These are phyloP conservation scores for Cucurbita argyrosperma DNA, from an alignment of 306 rosid genomes.

Conservation along the genomic window DNA sequence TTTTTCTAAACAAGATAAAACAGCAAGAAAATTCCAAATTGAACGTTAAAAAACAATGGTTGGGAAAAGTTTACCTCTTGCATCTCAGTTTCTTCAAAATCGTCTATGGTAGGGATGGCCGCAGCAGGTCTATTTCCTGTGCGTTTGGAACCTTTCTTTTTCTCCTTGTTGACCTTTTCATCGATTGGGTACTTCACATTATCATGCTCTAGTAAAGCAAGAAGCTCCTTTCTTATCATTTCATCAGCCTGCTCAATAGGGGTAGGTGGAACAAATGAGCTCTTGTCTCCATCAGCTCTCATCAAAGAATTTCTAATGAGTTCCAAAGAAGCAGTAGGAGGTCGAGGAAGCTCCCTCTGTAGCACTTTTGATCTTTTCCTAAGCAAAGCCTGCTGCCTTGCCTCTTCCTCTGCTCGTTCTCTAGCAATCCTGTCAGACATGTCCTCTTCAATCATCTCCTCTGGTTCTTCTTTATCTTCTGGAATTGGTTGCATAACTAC, in stretches of 20 bases:
- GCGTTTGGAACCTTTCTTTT: constrained; percentile 51
- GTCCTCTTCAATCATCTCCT: constrained; percentile 76
- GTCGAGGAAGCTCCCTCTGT: constrained; percentile 91
- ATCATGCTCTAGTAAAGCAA: constrained; percentile 68
- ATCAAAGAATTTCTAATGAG: constrained; percentile 62
- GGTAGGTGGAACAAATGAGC: constrained; percentile 92
- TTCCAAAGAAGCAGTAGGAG: constrained; percentile 72
- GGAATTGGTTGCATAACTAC: constrained; percentile 68
- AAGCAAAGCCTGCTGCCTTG: constrained; percentile 66
- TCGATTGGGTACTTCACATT: constrained; percentile 74
- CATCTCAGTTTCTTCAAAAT: constrained; percentile 63
- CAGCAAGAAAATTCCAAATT: not conserved
- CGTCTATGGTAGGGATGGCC: constrained; percentile 53
- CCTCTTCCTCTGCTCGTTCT: constrained; percentile 84
- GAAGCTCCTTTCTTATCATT: constrained; percentile 62
- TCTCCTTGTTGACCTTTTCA: constrained; percentile 52
- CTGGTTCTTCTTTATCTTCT: constrained; percentile 68
- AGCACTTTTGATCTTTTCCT: constrained; percentile 89
- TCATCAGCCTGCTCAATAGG: constrained; percentile 83
- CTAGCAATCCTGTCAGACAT: constrained; percentile 93
- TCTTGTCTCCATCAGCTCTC: constrained; percentile 81
- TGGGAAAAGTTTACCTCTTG: constrained; percentile 29
- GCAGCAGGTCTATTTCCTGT: constrained; percentile 29
- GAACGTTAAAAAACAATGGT: not conserved
- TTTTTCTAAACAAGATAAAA: not conserved